Conservation (phyloP, 768 basidiomycete species). For the Russula emetica region DNA sequence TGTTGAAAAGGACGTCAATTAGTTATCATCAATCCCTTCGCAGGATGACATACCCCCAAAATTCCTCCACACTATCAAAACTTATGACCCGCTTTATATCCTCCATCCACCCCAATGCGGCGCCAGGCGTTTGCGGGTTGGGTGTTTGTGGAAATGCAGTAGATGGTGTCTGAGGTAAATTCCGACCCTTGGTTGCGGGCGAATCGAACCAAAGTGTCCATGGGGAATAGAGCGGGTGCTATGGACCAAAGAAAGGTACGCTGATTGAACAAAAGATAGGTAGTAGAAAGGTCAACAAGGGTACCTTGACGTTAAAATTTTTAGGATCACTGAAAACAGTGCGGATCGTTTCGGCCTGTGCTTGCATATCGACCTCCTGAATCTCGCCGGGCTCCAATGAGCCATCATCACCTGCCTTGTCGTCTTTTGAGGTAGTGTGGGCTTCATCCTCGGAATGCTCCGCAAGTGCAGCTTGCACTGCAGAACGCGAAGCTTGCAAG, state of each 20-base stretch:
- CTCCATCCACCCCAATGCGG: conserved; percentile 96
- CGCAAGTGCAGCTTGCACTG: conserved; percentile 66
- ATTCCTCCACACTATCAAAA: conserved; percentile 97
- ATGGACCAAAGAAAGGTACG: not conserved
- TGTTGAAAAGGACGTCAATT: conserved; percentile 35
- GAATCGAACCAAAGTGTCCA: conserved; percentile 99
- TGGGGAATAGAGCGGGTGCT: conserved; percentile 92
- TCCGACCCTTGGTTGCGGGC: conserved; percentile 83
- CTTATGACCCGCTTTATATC: conserved; percentile 95
- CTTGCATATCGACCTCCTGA: conserved; percentile 81
- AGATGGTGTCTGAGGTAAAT: conserved; percentile 78
- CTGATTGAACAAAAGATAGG: not conserved
- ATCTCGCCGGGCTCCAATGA: conserved; percentile 73
- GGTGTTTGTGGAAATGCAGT: conserved; percentile 77
- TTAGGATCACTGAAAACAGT: conserved; percentile 92
- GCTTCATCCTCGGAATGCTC: conserved; percentile 42
- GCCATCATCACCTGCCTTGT: conserved; percentile 34
- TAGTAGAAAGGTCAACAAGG: conserved; percentile 12
- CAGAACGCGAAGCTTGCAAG: conserved; percentile 75
- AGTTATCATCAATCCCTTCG: conserved; percentile 1
- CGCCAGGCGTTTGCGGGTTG: conserved; percentile 65
- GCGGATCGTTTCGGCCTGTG: conserved; percentile 75
- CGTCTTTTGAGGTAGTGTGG: conserved; percentile 31
- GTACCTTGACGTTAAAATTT: conserved; percentile 95
- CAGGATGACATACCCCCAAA: conserved; percentile 81